Evolutionary conservation across 352 stramenopile genomes (phyloP), one percentile per base, ranked within the genome.

Genomic region (Pythium sp.): DNA sequence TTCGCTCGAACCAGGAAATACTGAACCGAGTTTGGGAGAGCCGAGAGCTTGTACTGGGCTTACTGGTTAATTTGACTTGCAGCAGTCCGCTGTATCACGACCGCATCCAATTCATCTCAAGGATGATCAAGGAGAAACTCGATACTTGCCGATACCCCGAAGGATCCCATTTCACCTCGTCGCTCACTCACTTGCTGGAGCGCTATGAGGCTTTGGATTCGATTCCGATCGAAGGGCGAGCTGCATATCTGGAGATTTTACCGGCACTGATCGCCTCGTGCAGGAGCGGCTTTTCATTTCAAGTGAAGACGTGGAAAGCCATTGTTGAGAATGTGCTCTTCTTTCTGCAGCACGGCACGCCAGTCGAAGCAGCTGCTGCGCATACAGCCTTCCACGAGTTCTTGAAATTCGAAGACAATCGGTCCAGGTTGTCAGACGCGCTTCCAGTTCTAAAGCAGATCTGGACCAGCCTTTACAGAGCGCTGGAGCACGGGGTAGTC

Each of bases 241-340:
- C 24, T 20, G 65, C 58, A 12, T 65, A 62, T 15, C 24, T 70
- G 24, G 65, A 70, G 3, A 51, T 70, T 6, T 20, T 65, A 7
- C 65, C 58, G 7, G 47, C 22, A 2, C 8, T 70, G 22, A 11
- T 62, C 6, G 1, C 22, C 18, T 28, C 30, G 2, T 5, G 5
- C 47, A 34, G 9, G 47, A 26, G 18, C 5, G n/a, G 5, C 2
- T 58, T 26, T 28, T 47, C 15, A 7, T 34, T 56, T 11, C 26
- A 41, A 12, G 46, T 38, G 5, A 59, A 20, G 5, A 59, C 36
- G 8, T 62, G 65, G 65, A 70, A 57, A 36, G 46, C 12, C 30
- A 55, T 70, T 7, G 36, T 65, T 20, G 65, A 64, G 34, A 65
- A 56, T 20, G 47, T 36, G 32, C 26, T 70, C 34, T 70, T 65